Conservation (phyloP, 306 rosid genomes). For the Quercus mongolica region DNA sequence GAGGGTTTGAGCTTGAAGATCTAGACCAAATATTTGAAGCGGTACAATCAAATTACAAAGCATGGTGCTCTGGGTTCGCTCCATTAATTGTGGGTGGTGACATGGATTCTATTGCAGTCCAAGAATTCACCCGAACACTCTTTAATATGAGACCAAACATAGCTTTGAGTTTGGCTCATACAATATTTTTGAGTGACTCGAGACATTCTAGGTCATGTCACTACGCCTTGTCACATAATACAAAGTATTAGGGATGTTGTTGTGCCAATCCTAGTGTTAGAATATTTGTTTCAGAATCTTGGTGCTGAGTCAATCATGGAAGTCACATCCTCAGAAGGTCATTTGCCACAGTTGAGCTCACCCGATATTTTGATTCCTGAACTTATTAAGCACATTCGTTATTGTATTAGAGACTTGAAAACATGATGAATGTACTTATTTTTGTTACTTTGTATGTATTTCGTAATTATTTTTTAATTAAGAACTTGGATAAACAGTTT, state of each 20-base stretch:
- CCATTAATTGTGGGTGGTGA: slow-evolving; percentile 77
- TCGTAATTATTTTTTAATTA: too few species aligned
- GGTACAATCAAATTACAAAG: slow-evolving; percentile 60
- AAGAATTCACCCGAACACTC: slow-evolving; percentile 70
- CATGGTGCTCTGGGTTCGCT: slow-evolving; percentile 83
- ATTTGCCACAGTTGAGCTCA: slow-evolving; percentile 49
- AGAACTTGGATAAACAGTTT: too few species aligned
- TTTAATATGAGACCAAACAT: slow-evolving; percentile 59
- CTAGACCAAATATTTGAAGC: slow-evolving; percentile 60
- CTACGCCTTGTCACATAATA: slow-evolving; percentile 43
- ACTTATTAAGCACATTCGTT: slow-evolving; percentile 37
- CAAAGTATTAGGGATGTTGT: slow-evolving; percentile 52
- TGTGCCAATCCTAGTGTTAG: slow-evolving; percentile 39
- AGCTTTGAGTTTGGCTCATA: slow-evolving; percentile 37
- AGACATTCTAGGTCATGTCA: slow-evolving; percentile 26
- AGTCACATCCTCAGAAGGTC: slow-evolving; percentile 48
- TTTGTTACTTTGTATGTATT: not conserved
- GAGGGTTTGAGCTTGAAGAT: slow-evolving; percentile 78
- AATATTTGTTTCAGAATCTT: slow-evolving; percentile 38
- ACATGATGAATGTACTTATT: not conserved
- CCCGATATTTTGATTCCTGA: slow-evolving; percentile 42
- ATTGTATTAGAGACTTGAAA: slow-evolving; percentile 15
- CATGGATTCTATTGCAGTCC: slow-evolving; percentile 74
- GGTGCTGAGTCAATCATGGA: slow-evolving; percentile 39
- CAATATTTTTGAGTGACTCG: slow-evolving; percentile 41